Conservation (phyloP, 139 green algal species). For the Chloropicon primus region DNA sequence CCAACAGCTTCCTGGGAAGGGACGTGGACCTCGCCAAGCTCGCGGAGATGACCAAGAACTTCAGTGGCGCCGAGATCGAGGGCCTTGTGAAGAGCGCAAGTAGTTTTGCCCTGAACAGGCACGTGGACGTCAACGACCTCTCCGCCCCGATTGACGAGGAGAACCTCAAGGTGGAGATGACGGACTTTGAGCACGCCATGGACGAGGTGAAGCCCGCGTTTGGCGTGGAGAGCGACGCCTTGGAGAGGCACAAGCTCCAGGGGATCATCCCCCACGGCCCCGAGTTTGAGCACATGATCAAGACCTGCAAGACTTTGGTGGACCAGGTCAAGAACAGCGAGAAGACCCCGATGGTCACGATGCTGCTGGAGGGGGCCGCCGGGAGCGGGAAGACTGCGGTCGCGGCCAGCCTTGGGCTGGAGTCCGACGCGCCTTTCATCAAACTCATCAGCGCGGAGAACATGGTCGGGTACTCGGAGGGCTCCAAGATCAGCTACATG, state of each 20-base stretch:
- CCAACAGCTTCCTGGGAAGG: conserved; percentile 72
- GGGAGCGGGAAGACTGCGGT: conserved; percentile 91
- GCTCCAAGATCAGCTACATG: background rate
- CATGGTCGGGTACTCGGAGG: conserved; percentile 68
- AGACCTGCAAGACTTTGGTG: conserved; percentile 20
- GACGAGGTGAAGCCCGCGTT: conserved; percentile 92
- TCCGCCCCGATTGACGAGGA: conserved; percentile 81
- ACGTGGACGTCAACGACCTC: conserved; percentile 82
- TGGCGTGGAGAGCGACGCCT: conserved; percentile 64
- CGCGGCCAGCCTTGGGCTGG: conserved; percentile 68
- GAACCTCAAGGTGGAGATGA: conserved; percentile 78
- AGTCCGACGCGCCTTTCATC: conserved; percentile 82
- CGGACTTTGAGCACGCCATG: conserved; percentile 79
- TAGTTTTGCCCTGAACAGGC: conserved; percentile 84
- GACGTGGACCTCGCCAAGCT: conserved; percentile 80
- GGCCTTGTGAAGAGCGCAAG: conserved; percentile 84
- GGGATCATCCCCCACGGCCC: conserved; percentile 78
- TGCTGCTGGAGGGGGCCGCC: conserved; percentile 66
- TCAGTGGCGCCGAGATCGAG: conserved; percentile 82
- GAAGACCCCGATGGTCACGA: conserved; percentile 75
- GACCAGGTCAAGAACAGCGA: conserved; percentile 54
- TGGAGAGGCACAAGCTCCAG: conserved; percentile 66
- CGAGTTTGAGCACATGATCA: conserved; percentile 59
- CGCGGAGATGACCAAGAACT: conserved; percentile 79
- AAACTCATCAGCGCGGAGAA: conserved; percentile 70